phyloP scores from a whole-genome alignment of 169 alveolate species.

The Plasmodium vinckei region DNA sequence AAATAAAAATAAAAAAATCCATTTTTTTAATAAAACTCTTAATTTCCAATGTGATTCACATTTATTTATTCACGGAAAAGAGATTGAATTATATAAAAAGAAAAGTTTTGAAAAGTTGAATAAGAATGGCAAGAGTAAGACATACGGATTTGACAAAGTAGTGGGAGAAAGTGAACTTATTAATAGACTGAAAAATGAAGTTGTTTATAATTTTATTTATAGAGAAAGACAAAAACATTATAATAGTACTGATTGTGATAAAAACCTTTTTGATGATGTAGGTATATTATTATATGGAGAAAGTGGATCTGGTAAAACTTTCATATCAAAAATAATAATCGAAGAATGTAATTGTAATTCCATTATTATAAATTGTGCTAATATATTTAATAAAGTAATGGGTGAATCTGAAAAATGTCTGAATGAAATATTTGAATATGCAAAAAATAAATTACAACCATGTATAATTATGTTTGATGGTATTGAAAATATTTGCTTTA shows the following conservation, averaged over 20 bases:
- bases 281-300: constrained; percentile 41
- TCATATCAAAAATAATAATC: constrained; percentile 23
- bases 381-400: constrained; percentile 61
- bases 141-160: constrained; percentile 17
- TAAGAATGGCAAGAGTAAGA: not conserved
- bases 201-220: constrained; percentile 6
- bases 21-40: constrained; percentile 38
- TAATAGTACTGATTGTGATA: not conserved
- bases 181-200: constrained; percentile 7
- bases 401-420: constrained; percentile 70
- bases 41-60: constrained; percentile 42
- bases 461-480: constrained; percentile 45
- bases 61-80: constrained; percentile 21
- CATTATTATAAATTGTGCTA: constrained; percentile 48
- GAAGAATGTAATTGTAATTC: constrained; percentile 74
- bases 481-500: constrained; percentile 47
- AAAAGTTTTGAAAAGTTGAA: not conserved
- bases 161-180: constrained; percentile 32
- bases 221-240: not conserved
- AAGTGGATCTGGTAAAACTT: constrained; percentile 66
- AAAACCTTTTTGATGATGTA: not conserved
- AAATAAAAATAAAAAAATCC: not conserved
- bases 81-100: constrained; percentile 49
- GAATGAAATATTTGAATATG: constrained; percentile 36
- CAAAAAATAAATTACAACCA: constrained; percentile 48